Conservation (phyloP, 495 filamentous ascomycete species). For the Astrothelium macrocarpum region DNA sequence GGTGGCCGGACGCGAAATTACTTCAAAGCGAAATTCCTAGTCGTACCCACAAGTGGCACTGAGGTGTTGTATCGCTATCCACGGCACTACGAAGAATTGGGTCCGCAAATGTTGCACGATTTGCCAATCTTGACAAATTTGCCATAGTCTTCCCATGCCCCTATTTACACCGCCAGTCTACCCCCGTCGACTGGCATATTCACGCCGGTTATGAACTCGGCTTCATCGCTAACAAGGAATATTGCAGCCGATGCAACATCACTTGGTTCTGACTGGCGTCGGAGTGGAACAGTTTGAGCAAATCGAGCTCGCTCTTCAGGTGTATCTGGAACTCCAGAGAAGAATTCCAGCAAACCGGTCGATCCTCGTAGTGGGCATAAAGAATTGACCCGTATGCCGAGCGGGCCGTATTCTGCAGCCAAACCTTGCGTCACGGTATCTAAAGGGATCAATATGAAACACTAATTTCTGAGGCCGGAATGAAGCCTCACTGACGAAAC, state of each 20-base stretch:
- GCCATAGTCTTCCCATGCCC: background rate
- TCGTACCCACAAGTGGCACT: too few relatives aligned
- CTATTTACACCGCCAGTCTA: constrained; percentile 21
- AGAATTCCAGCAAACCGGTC: constrained; percentile 56
- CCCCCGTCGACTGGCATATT: constrained; percentile 53
- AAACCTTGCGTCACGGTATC: constrained; percentile 50
- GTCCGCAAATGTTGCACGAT: too few relatives aligned
- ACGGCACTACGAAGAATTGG: too few relatives aligned
- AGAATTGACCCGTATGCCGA: constrained; percentile 56
- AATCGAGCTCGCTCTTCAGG: constrained; percentile 57
- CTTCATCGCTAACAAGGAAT: constrained; percentile 59
- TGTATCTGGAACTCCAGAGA: constrained; percentile 57
- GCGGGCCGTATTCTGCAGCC: constrained; percentile 56
- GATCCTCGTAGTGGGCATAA: constrained; percentile 55
- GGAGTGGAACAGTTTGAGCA: constrained; percentile 53
- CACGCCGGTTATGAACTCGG: constrained; percentile 59
- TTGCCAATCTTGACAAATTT: too few relatives aligned
- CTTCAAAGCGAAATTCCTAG: too few relatives aligned
- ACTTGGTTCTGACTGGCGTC: constrained; percentile 50
- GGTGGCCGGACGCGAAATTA: too few relatives aligned
- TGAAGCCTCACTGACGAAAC: background rate
- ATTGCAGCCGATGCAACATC: constrained; percentile 59
- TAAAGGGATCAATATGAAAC: constrained; percentile 15
- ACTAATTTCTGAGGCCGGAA: too few relatives aligned
- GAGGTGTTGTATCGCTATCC: too few relatives aligned